Percentiles rank a stretch among this genome's conserved stretches.
Conservation (phyloP, 371 early-diverging fungal genomes). For the Rhizomucor miehei region DNA sequence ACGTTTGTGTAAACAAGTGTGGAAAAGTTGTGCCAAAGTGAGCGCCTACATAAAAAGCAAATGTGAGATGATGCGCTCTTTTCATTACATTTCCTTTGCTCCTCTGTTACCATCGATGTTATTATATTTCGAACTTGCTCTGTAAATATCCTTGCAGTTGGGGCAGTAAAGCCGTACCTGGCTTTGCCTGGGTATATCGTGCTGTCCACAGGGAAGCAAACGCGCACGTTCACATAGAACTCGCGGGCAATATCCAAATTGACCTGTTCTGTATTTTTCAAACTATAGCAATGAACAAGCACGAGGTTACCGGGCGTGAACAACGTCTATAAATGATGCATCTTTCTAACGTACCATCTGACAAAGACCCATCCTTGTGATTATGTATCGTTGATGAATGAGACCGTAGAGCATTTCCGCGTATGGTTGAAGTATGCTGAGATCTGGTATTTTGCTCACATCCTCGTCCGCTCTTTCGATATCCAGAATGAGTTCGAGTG, state of each 20-base stretch:
- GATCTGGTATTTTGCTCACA: slow-evolving; percentile 39
- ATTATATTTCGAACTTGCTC: slow-evolving; percentile 61
- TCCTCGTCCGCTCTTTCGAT: slow-evolving; percentile 53
- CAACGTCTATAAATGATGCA: not conserved
- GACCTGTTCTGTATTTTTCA: slow-evolving; percentile 65
- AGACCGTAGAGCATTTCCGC: slow-evolving; percentile 75
- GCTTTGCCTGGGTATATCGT: slow-evolving; percentile 62
- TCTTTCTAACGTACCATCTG: slow-evolving; percentile 56
- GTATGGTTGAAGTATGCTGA: slow-evolving; percentile 37
- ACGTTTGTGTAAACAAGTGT: slow-evolving; percentile 84
- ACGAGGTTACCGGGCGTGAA: not conserved
- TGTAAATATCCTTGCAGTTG: slow-evolving; percentile 84
- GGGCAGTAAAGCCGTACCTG: slow-evolving; percentile 80
- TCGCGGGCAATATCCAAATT: slow-evolving; percentile 86
- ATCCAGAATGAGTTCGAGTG: slow-evolving; percentile 83
- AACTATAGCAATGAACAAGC: slow-evolving; percentile 38
- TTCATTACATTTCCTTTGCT: not conserved
- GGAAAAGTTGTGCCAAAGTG: slow-evolving; percentile 97
- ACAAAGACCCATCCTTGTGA: slow-evolving; percentile 72
- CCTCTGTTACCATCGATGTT: slow-evolving; percentile 78
- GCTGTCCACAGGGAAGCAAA: slow-evolving; percentile 81
- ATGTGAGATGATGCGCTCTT: not conserved
- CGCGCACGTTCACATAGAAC: slow-evolving; percentile 69
- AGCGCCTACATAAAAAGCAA: slow-evolving; percentile 56
- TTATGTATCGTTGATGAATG: slow-evolving; percentile 81